phyloP scores from a whole-genome alignment of 768 basidiomycete species.

The Mycena rosella region DNA sequence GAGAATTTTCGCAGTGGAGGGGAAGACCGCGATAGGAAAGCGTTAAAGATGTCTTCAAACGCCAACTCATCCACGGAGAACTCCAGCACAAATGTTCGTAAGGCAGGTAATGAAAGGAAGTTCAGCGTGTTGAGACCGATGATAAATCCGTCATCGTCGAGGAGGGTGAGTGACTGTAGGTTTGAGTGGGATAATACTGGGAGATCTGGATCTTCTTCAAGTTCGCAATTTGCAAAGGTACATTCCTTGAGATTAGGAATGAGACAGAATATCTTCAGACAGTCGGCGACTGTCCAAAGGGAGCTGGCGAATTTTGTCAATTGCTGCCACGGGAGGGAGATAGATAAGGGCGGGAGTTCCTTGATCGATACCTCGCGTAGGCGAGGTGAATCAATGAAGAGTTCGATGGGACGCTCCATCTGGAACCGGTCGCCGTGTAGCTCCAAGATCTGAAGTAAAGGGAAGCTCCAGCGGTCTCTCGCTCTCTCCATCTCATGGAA shows the following conservation, averaged over 20 bases:
- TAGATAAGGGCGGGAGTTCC: background rate
- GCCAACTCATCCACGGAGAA: no score
- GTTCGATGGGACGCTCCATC: background rate
- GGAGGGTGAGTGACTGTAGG: background rate
- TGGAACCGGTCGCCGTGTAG: no score
- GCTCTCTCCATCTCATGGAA: background rate
- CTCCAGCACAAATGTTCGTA: background rate
- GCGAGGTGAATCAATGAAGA: background rate
- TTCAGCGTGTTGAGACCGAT: background rate
- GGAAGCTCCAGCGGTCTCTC: background rate
- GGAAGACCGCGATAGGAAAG: slow-evolving; percentile 11
- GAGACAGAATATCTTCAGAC: background rate
- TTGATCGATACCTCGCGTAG: background rate
- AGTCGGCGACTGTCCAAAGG: background rate
- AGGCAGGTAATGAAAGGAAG: slow-evolving; percentile 1
- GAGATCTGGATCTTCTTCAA: no score
- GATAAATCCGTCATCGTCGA: no score
- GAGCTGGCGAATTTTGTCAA: slow-evolving; percentile 2
- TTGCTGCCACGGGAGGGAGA: slow-evolving; percentile 14
- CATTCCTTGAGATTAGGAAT: slow-evolving; percentile 3
- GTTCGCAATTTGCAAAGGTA: background rate
- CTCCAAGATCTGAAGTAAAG: slow-evolving; percentile 4
- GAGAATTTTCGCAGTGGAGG: slow-evolving; percentile 1
- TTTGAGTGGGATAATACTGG: background rate
- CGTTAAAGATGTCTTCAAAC: background rate